These are phyloP conservation scores for Stramenopiles sp. DNA, from an alignment of 352 stramenopile species.

Conservation along the genomic window DNA sequence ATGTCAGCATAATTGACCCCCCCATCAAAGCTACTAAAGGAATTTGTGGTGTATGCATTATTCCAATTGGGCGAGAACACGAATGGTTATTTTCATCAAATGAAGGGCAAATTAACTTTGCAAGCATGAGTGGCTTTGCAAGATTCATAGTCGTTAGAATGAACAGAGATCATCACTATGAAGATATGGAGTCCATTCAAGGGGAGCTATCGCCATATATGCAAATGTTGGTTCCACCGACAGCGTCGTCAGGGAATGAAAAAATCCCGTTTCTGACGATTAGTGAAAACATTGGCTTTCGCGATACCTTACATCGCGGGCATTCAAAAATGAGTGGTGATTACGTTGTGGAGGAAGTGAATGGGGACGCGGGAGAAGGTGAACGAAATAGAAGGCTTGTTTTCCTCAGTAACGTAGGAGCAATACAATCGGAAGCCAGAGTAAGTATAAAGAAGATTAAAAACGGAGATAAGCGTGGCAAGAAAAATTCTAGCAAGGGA, in stretches of 20 bases:
- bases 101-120: slow-evolving; percentile 40
- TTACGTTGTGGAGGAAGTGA: slow-evolving; percentile 47
- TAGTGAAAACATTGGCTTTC: slow-evolving; percentile 36
- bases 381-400: slow-evolving; percentile 38
- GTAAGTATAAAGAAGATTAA: slow-evolving; percentile 19
- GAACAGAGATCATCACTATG: slow-evolving; percentile 39
- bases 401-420: slow-evolving; percentile 43
- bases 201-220: slow-evolving; percentile 44
- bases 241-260: slow-evolving; percentile 19
- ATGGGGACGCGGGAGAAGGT: slow-evolving; percentile 24
- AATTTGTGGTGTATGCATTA: slow-evolving; percentile 34
- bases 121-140: slow-evolving; percentile 37
- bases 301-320: slow-evolving; percentile 37
- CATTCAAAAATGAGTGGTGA: slow-evolving; percentile 34
- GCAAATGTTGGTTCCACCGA: slow-evolving; percentile 35
- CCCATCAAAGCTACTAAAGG: slow-evolving; percentile 30
- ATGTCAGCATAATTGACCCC: slow-evolving; percentile 38
- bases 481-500: slow-evolving; percentile 27
- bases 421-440: slow-evolving; percentile 49
- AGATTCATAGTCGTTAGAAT: slow-evolving; percentile 45
- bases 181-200: slow-evolving; percentile 41
- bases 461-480: slow-evolving; percentile 32
- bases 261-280: slow-evolving; percentile 49
- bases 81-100: slow-evolving; percentile 52
- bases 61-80: slow-evolving; percentile 49